phyloP scores from a whole-genome alignment of 163 green algal species.

The Trebouxiophyceae sp. region DNA sequence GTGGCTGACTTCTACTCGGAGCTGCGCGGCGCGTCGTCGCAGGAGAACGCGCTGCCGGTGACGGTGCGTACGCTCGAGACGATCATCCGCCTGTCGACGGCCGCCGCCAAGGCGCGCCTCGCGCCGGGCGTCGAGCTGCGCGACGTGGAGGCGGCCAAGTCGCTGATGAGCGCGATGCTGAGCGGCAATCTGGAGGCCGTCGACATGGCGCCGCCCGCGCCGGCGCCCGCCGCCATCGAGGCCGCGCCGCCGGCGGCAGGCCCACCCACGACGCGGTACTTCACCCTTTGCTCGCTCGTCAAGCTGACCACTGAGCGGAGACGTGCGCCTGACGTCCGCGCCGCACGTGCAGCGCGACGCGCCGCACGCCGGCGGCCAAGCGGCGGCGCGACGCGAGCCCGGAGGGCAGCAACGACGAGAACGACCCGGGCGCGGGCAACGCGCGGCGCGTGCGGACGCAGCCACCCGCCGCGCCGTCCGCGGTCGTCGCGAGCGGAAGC shows the following conservation, averaged over 20 bases:
- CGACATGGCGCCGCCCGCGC: no score
- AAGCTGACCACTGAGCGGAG: not conserved
- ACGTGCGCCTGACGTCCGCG: not conserved
- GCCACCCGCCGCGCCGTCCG: no score
- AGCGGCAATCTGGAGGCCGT: slow-evolving; percentile 4
- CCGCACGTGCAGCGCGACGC: no score
- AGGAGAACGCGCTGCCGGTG: slow-evolving; percentile 74
- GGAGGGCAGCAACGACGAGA: not conserved
- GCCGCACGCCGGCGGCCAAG: not conserved
- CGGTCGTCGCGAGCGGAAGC: no score
- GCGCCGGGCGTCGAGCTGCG: slow-evolving; percentile 25
- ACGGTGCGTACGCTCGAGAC: slow-evolving; percentile 69
- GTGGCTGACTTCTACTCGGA: slow-evolving; percentile 82
- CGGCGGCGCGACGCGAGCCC: not conserved
- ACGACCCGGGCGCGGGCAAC: not conserved
- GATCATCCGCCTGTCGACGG: slow-evolving; percentile 91
- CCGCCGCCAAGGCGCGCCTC: slow-evolving; percentile 80
- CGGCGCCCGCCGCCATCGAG: no score
- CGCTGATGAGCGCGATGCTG: slow-evolving; percentile 22
- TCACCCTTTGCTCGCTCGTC: not conserved
- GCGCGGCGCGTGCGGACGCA: no score
- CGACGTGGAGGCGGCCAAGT: slow-evolving; percentile 36
- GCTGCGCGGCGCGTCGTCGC: slow-evolving; percentile 46
- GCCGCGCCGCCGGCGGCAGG: not conserved
- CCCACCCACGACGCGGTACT: not conserved